Evolutionary conservation across 768 basidiomycete genomes (phyloP).

Genomic region (Pleurotus giganteus): DNA sequence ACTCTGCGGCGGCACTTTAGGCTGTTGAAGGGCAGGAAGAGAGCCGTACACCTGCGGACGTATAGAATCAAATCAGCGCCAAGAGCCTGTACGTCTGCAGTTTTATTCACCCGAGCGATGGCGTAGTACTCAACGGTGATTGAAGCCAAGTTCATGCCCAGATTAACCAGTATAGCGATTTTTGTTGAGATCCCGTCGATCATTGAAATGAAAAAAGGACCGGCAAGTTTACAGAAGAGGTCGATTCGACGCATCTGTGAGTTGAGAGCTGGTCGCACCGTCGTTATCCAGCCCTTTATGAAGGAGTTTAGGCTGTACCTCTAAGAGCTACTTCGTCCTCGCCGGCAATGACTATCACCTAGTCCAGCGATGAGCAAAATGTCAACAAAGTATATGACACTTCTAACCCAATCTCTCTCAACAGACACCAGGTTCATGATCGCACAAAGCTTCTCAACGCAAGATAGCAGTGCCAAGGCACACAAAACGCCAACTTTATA

Average conservation of each 20-base stretch:
- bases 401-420: conserved; percentile 26
- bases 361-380: neutral
- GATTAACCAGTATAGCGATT: conserved; percentile 16
- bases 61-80: neutral
- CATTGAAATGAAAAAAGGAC: conserved; percentile 22
- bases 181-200: conserved; percentile 21
- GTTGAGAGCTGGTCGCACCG: conserved; percentile 17
- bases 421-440: conserved; percentile 25
- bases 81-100: neutral
- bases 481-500: neutral
- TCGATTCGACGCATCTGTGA: conserved; percentile 30
- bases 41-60: neutral
- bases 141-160: conserved; percentile 19
- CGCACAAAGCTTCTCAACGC: conserved; percentile 24
- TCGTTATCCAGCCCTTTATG: neutral
- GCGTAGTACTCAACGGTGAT: conserved; percentile 22
- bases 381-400: neutral
- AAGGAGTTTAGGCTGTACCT: neutral
- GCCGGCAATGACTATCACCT: conserved; percentile 10
- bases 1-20: neutral
- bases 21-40: neutral
- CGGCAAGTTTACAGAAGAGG: conserved; percentile 17
- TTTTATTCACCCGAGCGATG: conserved; percentile 20
- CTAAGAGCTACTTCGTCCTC: conserved; percentile 1
- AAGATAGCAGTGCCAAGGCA: conserved; percentile 18